phyloP scores from a whole-genome alignment of 148 eudicot genomes.

The Chenopodium formosanum region DNA sequence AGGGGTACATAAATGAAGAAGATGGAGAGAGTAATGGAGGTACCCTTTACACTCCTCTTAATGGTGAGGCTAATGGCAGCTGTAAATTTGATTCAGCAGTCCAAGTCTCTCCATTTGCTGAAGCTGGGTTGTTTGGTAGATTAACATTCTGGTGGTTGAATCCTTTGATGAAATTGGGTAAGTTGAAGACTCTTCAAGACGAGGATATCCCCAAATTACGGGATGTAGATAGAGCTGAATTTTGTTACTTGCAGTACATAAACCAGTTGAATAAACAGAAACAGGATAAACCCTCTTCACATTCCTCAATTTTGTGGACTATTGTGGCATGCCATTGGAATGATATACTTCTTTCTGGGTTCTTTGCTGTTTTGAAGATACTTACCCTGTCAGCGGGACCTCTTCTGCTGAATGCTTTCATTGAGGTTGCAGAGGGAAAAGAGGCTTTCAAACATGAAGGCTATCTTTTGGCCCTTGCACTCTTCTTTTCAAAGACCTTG shows the following conservation, averaged over 20 bases:
- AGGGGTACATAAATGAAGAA: conserved; percentile 40
- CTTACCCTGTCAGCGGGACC: conserved; percentile 76
- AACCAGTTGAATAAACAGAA: conserved; percentile 44
- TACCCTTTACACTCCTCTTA: conserved; percentile 45
- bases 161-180: conserved; percentile 65
- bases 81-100: conserved; percentile 26
- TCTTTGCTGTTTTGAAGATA: conserved; percentile 66
- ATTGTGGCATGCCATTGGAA: conserved; percentile 63
- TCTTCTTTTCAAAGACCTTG: conserved; percentile 53
- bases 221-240: conserved; percentile 53
- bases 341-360: conserved; percentile 66
- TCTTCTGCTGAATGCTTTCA: conserved; percentile 73
- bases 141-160: conserved; percentile 80
- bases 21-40: conserved; percentile 22
- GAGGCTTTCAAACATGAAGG: conserved; percentile 56
- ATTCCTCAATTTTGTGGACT: conserved; percentile 56
- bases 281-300: conserved; percentile 30
- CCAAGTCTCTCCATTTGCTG: conserved; percentile 45
- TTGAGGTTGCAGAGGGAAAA: conserved; percentile 73
- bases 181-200: conserved; percentile 54
- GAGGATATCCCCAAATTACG: conserved; percentile 60
- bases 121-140: conserved; percentile 46
- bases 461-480: conserved; percentile 49
- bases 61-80: conserved; percentile 26
- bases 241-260: conserved; percentile 46